Base-by-base conservation (phyloP, 1,139 yeast genomes). In the Lodderomyces elongisporus region DNA sequence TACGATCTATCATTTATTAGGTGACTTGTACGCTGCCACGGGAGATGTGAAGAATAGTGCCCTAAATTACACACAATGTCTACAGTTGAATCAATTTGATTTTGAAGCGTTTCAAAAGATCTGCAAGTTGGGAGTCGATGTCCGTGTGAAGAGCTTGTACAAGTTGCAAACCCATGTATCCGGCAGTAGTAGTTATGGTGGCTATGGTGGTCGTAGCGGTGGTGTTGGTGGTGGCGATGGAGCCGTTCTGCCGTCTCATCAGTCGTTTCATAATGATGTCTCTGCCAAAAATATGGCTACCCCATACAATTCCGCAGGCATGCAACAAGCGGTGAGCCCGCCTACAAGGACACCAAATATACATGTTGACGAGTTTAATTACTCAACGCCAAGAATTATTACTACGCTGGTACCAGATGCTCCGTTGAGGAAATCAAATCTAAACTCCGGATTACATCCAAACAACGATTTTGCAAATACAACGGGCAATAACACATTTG, bases 51-150 rank as follows among this genome's bases (percentile, higher is more conserved):
- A 78, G 42, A 76, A 78, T 39, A 79, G 94, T 36, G 74, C 83
- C 0, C 61, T 79, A 33, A 73, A 77, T 47, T 85, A 80, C 54
- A 72, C 85, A 0, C 74, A 72, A 43, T 85, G 93, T 0, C 63
- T 87, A 37, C 74, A 76, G 39, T 58, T 70, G 38, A 85, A 91
- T 52, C 95, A 94, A 17, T 85, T 70, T 52, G 70, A 87, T 33
- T 88, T 93, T 73, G 96, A 87, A 50, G 89, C 96, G 0, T 77
- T 85, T 42, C 87, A 83, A 46, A 79, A 80, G 28, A 62, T 91
- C 31, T 79, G 91, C 49, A 71, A 72, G 39, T 62, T 85, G 51
- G 89, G 91, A 9, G 84, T 82, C 17, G 73, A 76, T 40, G 70
- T 85, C 17, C 69, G 76, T 33, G 78, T 79, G 6, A 74, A 75